These are phyloP conservation scores for Vaccinium myrtillus DNA, from an alignment of 148 eudicot genomes.

Conservation along the genomic window DNA sequence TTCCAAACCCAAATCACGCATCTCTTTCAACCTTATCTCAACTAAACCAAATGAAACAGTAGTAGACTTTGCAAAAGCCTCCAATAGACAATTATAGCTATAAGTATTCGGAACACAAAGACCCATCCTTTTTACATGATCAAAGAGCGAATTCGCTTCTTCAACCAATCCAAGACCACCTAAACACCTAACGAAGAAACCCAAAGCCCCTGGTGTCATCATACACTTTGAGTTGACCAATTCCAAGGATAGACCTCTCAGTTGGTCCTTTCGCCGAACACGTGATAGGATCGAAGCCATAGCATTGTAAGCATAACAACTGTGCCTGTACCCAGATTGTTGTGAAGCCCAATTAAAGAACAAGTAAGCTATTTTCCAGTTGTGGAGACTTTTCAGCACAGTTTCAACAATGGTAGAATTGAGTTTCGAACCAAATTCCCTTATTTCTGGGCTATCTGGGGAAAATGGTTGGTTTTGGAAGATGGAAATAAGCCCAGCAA, in stretches of 20 bases:
- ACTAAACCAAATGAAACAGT: slow-evolving; percentile 33
- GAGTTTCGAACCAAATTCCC: slow-evolving; percentile 42
- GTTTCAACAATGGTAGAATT: slow-evolving; percentile 55
- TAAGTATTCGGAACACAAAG: slow-evolving; percentile 56
- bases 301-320: slow-evolving; percentile 60
- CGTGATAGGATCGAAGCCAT: slow-evolving; percentile 72
- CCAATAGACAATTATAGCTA: slow-evolving; percentile 73
- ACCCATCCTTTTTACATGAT: slow-evolving; percentile 44
- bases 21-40: slow-evolving; percentile 68
- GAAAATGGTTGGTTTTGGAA: slow-evolving; percentile 39
- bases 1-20: slow-evolving; percentile 46
- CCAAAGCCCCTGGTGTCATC: slow-evolving; percentile 68
- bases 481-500: slow-evolving; percentile 38
- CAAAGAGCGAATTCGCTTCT: slow-evolving; percentile 68
- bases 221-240: slow-evolving; percentile 35
- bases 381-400: slow-evolving; percentile 43
- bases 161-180: slow-evolving; percentile 56
- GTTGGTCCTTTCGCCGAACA: slow-evolving; percentile 80
- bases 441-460: slow-evolving; percentile 30
- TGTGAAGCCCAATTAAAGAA: slow-evolving; percentile 72
- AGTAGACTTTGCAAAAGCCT: slow-evolving; percentile 53
- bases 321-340: slow-evolving; percentile 59
- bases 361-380: slow-evolving; percentile 50
- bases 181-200: slow-evolving; percentile 69
- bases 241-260: slow-evolving; percentile 39